Base-by-base conservation (phyloP, 192 early-diverging fungal species). In the Oehlia diaphana region DNA sequence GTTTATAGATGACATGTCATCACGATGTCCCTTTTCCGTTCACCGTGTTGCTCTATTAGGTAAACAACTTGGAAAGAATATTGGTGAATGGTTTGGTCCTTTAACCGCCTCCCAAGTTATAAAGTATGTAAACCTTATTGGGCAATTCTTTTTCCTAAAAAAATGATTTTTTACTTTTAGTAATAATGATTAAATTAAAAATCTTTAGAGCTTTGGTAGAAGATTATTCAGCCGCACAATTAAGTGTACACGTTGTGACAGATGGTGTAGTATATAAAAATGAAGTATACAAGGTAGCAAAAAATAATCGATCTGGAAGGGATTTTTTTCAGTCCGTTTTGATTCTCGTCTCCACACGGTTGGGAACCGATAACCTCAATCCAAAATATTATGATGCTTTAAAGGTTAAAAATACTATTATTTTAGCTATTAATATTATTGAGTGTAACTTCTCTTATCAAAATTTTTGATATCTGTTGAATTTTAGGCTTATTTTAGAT, bases 21-120 rank as follows among this genome's bases (percentile, higher is more conserved):
- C 84, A 42, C 80, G 84, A 63, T 93, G 92, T 33, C 88, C 93
- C 0, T 97, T 96, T 76, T 97, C 97, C n/a, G 94, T 99, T 21
- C 98, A 99, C 68, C 86, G 91, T 39, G 95, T 99, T 80, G 95
- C 96, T 8, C 83, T 93, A 26, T 83, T 93, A 8, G 98, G 97
- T 14, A 88, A 88, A 70, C 92, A 94, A 82, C 88, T 91, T 64
- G 96, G 92, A 49, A 97, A 96, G 80, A 90, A 93, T 44, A 94
- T 99, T 81, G 98, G 98, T 33, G 91, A 97, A 84, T 99, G 98
- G 97, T 99, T 98, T 89, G 98, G 97, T 0, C 98, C 98, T 2
- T 91, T 90, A 37, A 97, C 93, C 16, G 94, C 94, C 13, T 92
- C 93, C 23, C 93, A 95, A 77, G 93, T 93, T 37, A 88, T 93